These are phyloP conservation scores for Carex kokanica DNA, from an alignment of 176 grass and related monocot species.

Conservation along the genomic window DNA sequence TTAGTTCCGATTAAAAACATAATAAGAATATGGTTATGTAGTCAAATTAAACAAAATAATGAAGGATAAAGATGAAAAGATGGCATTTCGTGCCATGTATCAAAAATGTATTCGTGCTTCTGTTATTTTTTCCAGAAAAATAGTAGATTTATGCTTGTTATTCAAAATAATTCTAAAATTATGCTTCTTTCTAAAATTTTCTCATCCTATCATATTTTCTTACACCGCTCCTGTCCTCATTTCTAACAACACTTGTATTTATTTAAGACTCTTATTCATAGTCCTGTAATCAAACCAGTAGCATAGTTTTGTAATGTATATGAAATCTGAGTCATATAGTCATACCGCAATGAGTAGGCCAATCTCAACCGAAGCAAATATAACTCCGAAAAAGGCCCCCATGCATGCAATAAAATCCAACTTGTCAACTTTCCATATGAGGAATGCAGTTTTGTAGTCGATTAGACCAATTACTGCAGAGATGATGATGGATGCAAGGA, in stretches of 20 bases:
- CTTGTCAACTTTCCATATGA: conserved; percentile 98
- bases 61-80: not conserved
- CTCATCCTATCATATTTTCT: no score
- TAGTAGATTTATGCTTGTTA: no score
- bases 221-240: not conserved
- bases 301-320: not conserved
- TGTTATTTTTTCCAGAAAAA: no score
- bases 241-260: not conserved
- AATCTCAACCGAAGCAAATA: conserved; percentile 81
- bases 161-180: no score
- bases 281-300: not conserved
- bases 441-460: conserved; percentile 71
- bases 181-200: no score
- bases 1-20: not conserved
- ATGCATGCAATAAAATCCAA: conserved; percentile 93
- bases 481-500: conserved; percentile 84
- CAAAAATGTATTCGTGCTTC: not conserved
- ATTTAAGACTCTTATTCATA: not conserved
- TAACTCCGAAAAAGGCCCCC: conserved; percentile 89
- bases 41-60: not conserved
- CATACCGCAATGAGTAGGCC: conserved; percentile 93
- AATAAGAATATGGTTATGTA: not conserved
- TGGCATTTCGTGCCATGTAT: not conserved
- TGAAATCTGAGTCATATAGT: not conserved
- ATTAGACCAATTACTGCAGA: conserved; percentile 73